Evolutionary conservation across 73 alveolate genomes (phyloP), one percentile per base, ranked within the genome.

Genomic region (Paraurostyla sp.): DNA sequence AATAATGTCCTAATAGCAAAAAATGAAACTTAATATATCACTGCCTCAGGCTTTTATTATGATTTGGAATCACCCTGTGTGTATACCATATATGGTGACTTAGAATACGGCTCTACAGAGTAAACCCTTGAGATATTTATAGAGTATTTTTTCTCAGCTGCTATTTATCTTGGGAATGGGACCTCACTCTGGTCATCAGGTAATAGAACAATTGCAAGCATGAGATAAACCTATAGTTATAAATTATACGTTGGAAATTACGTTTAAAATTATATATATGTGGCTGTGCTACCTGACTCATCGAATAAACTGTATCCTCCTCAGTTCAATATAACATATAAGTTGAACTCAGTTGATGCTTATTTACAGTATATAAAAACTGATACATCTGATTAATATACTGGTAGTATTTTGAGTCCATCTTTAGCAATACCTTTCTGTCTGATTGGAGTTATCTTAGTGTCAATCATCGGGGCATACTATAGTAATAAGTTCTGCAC

Each of bases 31-130:
- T 60, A 60, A 23, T 27, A 29, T 60, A 29, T 60, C 22, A 32
- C n/a, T 3, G 78, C 78, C 7, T 16, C 45, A 27, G 78, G 78
- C 51, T 60, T 60, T 60, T 60, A 60, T 60, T 60, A 30, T 29
- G 78, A 60, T 60, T 27, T 60, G 32, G 50, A 60, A 3, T 16
- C 78, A 4, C 78, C 78, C 4, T 60, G 78, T 33, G 3, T 60
- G 3, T 60, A 60, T 33, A 29, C 9, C 20, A 32, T 60, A 11
- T 7, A 45, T 29, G 78, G 27, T 60, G 6, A 13, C 6, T 54
- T 54, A 18, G 22, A 22, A 54, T 54, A 13, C 22, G 25, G 22
- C 9, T 15, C 71, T 15, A 18, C 15, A 54, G 22, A 54, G 9
- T 6, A 54, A 54, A 6, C 9, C 7, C 22, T 60, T 23, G 45